Evolutionary conservation across 768 basidiomycete species (phyloP).

Genomic region (Podaxis carcinomalis): DNA sequence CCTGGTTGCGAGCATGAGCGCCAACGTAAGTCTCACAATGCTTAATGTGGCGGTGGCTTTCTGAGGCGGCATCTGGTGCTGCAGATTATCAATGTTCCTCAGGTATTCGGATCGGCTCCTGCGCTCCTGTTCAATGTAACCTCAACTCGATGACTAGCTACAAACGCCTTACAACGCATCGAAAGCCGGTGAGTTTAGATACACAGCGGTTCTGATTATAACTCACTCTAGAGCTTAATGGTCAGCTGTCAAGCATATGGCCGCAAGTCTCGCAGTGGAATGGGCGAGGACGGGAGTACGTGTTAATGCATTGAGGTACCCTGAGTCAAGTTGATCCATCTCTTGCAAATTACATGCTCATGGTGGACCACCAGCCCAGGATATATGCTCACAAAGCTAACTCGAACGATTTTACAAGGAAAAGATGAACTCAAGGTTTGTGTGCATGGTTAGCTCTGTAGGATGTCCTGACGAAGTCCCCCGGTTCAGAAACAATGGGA

Average conservation of each 20-base stretch:
- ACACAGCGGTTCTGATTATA: background rate
- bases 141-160: slow-evolving; percentile 34
- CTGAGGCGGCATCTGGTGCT: background rate
- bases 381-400: slow-evolving; percentile 92
- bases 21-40: slow-evolving; percentile 48
- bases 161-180: slow-evolving; percentile 97
- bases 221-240: slow-evolving; percentile 9
- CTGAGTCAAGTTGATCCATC: background rate
- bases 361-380: slow-evolving; percentile 58
- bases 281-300: slow-evolving; percentile 90
- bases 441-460: slow-evolving; percentile 1
- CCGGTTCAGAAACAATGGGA: slow-evolving; percentile 73
- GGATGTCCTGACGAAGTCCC: slow-evolving; percentile 3
- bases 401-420: slow-evolving; percentile 73
- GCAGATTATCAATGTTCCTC: slow-evolving; percentile 87
- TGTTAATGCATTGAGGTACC: slow-evolving; percentile 74
- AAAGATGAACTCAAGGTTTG: slow-evolving; percentile 72
- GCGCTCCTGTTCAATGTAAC: background rate
- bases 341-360: background rate
- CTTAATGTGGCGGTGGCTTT: background rate
- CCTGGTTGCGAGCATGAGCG: slow-evolving; percentile 89
- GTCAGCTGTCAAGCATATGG: slow-evolving; percentile 90
- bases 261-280: slow-evolving; percentile 87
- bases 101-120: slow-evolving; percentile 37
- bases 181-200: slow-evolving; percentile 63